phyloP scores from a whole-genome alignment of 352 stramenopile species.

The Pythium apleroticum region DNA sequence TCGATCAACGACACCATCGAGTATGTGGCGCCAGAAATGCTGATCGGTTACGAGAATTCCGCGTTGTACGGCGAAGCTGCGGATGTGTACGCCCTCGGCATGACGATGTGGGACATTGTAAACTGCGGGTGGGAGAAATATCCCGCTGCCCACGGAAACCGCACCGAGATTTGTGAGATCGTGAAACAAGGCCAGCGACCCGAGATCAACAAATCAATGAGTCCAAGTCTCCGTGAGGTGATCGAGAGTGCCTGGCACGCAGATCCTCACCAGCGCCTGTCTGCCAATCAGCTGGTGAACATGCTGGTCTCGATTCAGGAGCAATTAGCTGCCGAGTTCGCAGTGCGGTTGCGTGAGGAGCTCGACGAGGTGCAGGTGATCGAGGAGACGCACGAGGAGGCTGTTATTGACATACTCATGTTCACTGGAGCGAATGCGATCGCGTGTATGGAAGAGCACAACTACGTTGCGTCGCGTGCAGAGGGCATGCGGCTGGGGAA shows the following conservation, averaged over 20 bases:
- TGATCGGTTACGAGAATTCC: conserved; percentile 29
- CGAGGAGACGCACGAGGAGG: neutral
- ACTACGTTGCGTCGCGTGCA: conserved; percentile 10
- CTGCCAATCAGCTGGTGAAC: conserved; percentile 29
- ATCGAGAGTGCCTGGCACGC: conserved; percentile 32
- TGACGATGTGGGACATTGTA: conserved; percentile 60
- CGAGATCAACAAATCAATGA: conserved; percentile 20
- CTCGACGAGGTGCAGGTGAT: conserved; percentile 15
- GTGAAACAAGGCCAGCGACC: conserved; percentile 36
- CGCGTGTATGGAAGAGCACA: conserved; percentile 21
- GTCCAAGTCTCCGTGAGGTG: conserved; percentile 28
- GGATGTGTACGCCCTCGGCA: conserved; percentile 50
- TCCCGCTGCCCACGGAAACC: conserved; percentile 17
- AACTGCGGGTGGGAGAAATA: conserved; percentile 36
- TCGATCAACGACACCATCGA: conserved; percentile 35
- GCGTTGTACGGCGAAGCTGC: conserved; percentile 41
- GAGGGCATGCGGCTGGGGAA: conserved; percentile 44
- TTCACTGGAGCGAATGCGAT: conserved; percentile 32
- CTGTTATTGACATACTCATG: neutral
- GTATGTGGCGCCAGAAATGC: conserved; percentile 65
- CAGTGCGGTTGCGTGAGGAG: conserved; percentile 28
- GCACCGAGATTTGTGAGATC: conserved; percentile 29
- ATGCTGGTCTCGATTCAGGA: conserved; percentile 36
- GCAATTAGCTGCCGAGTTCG: conserved; percentile 24
- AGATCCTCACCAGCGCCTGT: conserved; percentile 23